Conservation (phyloP, 1,284 basidiomycete species). For the Ganoderma multipileum region DNA sequence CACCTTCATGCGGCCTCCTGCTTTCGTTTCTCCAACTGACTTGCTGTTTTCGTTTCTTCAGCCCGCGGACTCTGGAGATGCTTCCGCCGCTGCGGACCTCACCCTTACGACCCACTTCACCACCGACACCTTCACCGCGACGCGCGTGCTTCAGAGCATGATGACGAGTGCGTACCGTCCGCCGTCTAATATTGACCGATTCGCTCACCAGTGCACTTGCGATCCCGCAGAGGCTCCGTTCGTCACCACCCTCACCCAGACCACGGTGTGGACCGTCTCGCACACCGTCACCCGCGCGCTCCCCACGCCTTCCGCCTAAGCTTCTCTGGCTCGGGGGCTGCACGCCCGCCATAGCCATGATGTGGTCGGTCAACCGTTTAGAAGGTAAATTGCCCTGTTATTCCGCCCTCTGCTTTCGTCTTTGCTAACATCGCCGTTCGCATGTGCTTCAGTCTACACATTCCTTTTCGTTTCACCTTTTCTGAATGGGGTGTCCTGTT, state of each 20-base stretch:
- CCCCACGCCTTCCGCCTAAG: conserved; percentile 2
- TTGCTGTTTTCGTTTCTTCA: neutral
- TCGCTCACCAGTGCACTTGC: neutral
- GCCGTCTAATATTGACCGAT: neutral
- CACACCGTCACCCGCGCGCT: conserved; percentile 23
- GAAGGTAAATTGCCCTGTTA: neutral
- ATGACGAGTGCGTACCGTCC: conserved; percentile 10
- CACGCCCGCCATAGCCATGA: neutral
- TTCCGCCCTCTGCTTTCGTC: too few relatives aligned
- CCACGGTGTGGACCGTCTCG: conserved; percentile 25
- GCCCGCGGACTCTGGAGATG: neutral
- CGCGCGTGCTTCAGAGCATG: conserved; percentile 26
- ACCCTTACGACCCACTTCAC: conserved; percentile 25
- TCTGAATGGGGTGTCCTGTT: neutral
- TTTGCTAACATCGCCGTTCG: neutral
- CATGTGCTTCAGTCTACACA: neutral
- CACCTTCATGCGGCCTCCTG: neutral
- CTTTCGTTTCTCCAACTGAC: neutral
- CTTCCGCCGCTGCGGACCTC: neutral
- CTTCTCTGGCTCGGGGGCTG: neutral
- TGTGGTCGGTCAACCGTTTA: neutral
- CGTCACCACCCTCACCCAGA: conserved; percentile 25
- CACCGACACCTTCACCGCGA: conserved; percentile 29
- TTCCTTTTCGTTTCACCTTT: neutral
- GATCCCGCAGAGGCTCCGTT: conserved; percentile 18